These are phyloP conservation scores for Saccharomyces hybrid DNA, from an alignment of 1,139 yeast species.

Conservation along the genomic window DNA sequence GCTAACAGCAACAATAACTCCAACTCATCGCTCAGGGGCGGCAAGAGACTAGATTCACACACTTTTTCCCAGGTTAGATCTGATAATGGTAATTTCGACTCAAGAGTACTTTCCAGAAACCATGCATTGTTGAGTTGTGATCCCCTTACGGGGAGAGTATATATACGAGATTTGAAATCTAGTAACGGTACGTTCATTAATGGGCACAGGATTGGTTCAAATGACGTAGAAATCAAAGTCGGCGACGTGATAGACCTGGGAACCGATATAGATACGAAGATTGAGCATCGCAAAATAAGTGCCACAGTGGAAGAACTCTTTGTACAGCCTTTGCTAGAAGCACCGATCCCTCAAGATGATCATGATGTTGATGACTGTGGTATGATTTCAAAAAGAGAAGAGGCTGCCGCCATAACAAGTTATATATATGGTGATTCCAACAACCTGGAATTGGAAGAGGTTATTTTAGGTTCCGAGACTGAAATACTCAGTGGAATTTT, in stretches of 20 bases:
- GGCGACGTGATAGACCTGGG: constrained; percentile 83
- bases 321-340: constrained; percentile 40
- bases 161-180: constrained; percentile 75
- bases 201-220: constrained; percentile 57
- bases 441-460: constrained; percentile 51
- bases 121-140: constrained; percentile 87
- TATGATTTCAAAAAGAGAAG: constrained; percentile 10
- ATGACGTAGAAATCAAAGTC: constrained; percentile 46
- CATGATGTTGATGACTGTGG: neutral
- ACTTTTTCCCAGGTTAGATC: constrained; percentile 35
- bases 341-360: neutral
- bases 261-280: constrained; percentile 74
- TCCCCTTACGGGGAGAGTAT: constrained; percentile 52
- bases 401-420: constrained; percentile 46
- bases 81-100: constrained; percentile 86
- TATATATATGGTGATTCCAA: constrained; percentile 73
- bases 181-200: constrained; percentile 95
- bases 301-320: constrained; percentile 67
- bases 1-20: constrained; percentile 39
- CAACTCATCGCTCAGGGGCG: constrained; percentile 9
- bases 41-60: constrained; percentile 36
- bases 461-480: constrained; percentile 46
- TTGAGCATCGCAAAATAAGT: constrained; percentile 73
- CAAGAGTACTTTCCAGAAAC: constrained; percentile 80
- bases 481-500: constrained; percentile 52